Conservation (phyloP, 78 protist genomes). For the Polysphondylium violaceum region DNA sequence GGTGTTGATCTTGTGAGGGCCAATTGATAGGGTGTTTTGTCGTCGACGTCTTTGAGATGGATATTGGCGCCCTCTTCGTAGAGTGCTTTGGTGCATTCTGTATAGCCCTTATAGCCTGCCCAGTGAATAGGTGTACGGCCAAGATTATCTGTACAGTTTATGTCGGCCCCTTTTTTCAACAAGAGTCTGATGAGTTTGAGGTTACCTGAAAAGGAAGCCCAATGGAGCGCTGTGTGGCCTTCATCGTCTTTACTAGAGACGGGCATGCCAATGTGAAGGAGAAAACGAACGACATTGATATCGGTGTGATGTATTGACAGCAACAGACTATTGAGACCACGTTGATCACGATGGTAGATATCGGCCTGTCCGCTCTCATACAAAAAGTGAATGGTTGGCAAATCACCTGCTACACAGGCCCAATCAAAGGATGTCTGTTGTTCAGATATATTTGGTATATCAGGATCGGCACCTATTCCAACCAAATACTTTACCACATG, state of each 20-base stretch:
- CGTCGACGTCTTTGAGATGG: constrained; percentile 23
- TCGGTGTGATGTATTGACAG: constrained; percentile 21
- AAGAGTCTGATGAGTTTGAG: constrained; percentile 31
- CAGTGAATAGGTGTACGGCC: constrained; percentile 53
- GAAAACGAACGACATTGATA: constrained; percentile 24
- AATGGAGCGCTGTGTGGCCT: constrained; percentile 84
- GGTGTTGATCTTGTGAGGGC: constrained; percentile 62
- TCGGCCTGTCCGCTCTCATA: constrained; percentile 23
- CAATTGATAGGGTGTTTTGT: constrained; percentile 33
- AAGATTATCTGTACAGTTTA: constrained; percentile 14
- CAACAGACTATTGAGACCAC: constrained; percentile 58
- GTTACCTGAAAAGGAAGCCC: constrained; percentile 83
- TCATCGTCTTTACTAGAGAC: constrained; percentile 70
- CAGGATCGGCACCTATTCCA: constrained; percentile 54
- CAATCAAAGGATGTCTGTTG: constrained; percentile 76
- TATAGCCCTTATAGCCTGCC: constrained; percentile 49
- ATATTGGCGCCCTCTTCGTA: constrained; percentile 53
- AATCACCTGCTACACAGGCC: constrained; percentile 75
- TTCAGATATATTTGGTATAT: constrained; percentile 13
- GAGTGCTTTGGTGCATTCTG: constrained; percentile 13
- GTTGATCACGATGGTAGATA: constrained; percentile 26
- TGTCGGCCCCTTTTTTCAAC: constrained; percentile 32
- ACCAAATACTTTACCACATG: constrained; percentile 71
- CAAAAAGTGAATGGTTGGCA: constrained; percentile 40
- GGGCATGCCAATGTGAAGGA: constrained; percentile 56